A percentile compares a stretch with the other conserved stretches of the same genome.
phyloP scores from a whole-genome alignment of 225 moss, liverwort and hornwort species.

The Straminergon stramineum region DNA sequence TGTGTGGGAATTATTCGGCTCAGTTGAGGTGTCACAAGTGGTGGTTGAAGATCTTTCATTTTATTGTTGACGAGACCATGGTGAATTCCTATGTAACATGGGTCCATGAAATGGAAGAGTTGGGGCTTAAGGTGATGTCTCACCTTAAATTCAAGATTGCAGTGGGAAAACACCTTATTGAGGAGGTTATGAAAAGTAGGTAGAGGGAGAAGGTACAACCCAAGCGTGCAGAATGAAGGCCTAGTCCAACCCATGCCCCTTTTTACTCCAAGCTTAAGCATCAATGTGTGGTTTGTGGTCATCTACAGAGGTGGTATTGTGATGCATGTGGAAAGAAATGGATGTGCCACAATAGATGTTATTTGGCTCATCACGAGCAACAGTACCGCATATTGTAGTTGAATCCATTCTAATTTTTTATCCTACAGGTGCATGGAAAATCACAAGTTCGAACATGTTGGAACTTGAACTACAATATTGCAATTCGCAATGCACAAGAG shows the following conservation, averaged over 20 bases:
- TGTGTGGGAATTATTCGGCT: background rate
- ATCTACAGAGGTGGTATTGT: background rate
- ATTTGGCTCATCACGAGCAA: no score
- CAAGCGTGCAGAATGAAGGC: accelerated
- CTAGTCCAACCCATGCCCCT: accelerated
- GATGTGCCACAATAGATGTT: no score
- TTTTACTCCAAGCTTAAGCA: background rate
- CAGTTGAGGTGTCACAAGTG: background rate
- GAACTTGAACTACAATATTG: no score
- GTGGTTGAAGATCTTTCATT: background rate
- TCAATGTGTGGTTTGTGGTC: background rate
- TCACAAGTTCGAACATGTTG: accelerated
- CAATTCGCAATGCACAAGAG: no score
- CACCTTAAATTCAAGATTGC: background rate
- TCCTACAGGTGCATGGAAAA: no score
- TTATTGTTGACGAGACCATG: background rate
- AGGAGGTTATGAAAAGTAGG: background rate
- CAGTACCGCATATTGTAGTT: no score
- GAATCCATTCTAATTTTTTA: no score
- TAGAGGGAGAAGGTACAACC: accelerated
- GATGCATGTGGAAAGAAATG: background rate
- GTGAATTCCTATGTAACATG: background rate
- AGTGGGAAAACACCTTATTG: background rate
- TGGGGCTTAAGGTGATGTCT: background rate
- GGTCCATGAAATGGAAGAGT: background rate